Conservation (phyloP, 140 eudicot genomes). For the Bidens hawaiensis region DNA sequence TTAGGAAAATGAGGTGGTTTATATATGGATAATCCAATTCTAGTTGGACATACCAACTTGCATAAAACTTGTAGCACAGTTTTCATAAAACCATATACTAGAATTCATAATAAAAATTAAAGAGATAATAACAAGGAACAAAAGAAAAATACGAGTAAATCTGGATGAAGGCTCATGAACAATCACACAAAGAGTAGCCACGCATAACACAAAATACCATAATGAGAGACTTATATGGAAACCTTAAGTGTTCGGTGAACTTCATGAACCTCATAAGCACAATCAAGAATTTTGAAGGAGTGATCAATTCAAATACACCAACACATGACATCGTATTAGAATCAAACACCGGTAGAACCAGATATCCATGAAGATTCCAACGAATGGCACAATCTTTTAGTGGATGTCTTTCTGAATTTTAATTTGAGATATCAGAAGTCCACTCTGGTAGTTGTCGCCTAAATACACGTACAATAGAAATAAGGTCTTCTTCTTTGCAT, state of each 20-base stretch:
- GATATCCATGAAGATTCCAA: conserved; percentile 11
- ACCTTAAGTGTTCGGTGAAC: conserved; percentile 4
- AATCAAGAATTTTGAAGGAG: background rate
- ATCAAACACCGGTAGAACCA: conserved; percentile 9
- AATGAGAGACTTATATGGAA: background rate
- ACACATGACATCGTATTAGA: background rate
- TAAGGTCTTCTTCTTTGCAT: background rate
- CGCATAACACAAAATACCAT: background rate
- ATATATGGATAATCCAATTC: too few species aligned
- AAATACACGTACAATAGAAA: conserved; percentile 4
- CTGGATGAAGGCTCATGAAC: too few species aligned
- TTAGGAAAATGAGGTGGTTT: too few species aligned
- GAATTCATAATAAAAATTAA: too few species aligned
- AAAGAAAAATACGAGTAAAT: too few species aligned
- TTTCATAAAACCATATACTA: too few species aligned
- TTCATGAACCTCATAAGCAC: conserved; percentile 9
- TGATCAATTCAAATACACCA: conserved; percentile 8
- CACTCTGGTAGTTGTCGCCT: conserved; percentile 4
- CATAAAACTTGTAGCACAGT: too few species aligned
- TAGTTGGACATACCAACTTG: too few species aligned
- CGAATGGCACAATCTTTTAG: background rate
- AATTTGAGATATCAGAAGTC: conserved; percentile 2
- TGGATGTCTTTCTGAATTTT: background rate
- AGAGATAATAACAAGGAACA: too few species aligned
- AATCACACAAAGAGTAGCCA: too few species aligned